Base-by-base conservation (phyloP, 441 rosid genomes). In the Mallotus japonicus region DNA sequence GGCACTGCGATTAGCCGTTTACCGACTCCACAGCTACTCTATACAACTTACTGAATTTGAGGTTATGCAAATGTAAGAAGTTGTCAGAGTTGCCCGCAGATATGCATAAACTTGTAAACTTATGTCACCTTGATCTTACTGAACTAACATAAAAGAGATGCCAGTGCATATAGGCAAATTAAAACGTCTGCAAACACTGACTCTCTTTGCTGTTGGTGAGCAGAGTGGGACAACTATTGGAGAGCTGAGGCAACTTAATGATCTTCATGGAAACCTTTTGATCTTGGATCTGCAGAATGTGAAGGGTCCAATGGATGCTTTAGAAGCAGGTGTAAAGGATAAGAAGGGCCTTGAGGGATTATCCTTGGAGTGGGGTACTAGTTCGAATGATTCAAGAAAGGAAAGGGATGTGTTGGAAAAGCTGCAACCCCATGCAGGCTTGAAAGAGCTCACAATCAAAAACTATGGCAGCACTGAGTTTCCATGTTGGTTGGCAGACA, bases 251-350 rank as follows among this genome's bases (percentile, higher is more conserved):
- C 14, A 70, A 53, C 80, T 85, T 22, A 46, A 28, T 15, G 56
- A 69, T 61, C 79, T 85, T 40, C 77, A 46, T 13, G 81, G 77
- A 34, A 1, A 8, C 8, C 75, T 85, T 68, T 3, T 47, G 9
- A 61, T 85, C 67, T 50, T 76, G 28, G 78, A 75, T 44, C 67
- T 85, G 65, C 79, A 77, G 63, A 80, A 79, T 79, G 75, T 83
- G 37, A 51, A 6, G 28, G 40, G 50, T 28, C 50, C 71, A 15
- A 44, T 54, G n/a, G 85, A 77, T 70, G 81, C 83, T 14, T 14
- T 65, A 49, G 78, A 73, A 22, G 86, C 86, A 59, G 76, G 78
- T 50, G 59, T 83, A 37, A 81, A 79, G 51, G 71, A 42, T 16
- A 80, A 81, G 72, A 49, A 66, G 68, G 53, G 63, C n/a, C 79